Conservation (phyloP, 1,284 basidiomycete genomes). For the Puccinia sorghi region DNA sequence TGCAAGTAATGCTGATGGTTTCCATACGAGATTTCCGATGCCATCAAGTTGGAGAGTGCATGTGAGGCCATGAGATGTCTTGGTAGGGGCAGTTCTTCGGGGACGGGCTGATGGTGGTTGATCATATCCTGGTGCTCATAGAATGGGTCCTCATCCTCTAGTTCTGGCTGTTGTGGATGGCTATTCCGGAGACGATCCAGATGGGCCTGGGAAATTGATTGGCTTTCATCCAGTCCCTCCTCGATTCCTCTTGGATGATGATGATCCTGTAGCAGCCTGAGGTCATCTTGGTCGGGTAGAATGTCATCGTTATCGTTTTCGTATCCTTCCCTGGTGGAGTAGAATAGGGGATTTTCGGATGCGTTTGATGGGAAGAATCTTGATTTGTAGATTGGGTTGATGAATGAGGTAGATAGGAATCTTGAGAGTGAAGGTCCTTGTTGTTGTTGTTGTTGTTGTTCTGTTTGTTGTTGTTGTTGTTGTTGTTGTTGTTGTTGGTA, state of each 20-base stretch:
- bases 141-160: constrained; percentile 31
- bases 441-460: background rate
- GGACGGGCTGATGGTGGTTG: background rate
- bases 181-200: background rate
- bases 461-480: constrained; percentile 3
- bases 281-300: constrained; percentile 35
- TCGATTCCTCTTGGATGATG: constrained; percentile 22
- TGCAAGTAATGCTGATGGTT: constrained; percentile 23
- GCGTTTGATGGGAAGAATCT: constrained; percentile 2
- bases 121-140: constrained; percentile 20
- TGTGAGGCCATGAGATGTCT: constrained; percentile 41
- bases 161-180: background rate
- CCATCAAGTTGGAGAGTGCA: constrained; percentile 46
- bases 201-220: background rate
- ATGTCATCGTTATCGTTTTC: constrained; percentile 36
- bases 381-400: constrained; percentile 41
- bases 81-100: constrained; percentile 9
- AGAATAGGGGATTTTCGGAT: constrained; percentile 36
- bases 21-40: constrained; percentile 42
- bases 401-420: constrained; percentile 38
- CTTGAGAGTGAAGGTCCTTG: constrained; percentile 36
- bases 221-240: background rate
- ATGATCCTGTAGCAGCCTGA: background rate
- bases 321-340: constrained; percentile 32
- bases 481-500: constrained; percentile 13